Evolutionary conservation across 1,139 yeast genomes (phyloP).

Genomic region (Candida anutae): DNA sequence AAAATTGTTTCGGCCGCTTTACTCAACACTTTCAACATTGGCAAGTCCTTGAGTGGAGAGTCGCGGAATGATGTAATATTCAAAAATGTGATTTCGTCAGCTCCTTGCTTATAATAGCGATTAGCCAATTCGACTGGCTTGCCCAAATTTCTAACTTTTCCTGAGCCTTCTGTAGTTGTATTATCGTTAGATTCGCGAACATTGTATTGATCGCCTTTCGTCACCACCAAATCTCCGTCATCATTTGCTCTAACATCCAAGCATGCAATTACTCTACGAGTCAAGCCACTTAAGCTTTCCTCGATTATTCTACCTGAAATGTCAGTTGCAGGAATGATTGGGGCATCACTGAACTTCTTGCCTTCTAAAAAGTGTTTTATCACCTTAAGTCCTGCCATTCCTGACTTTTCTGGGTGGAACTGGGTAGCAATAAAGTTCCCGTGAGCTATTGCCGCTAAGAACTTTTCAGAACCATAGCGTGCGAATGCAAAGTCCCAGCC

Average conservation of each 20-base stretch:
- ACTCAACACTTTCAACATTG: slow-evolving; percentile 85
- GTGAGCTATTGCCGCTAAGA: slow-evolving; percentile 74
- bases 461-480: slow-evolving; percentile 69
- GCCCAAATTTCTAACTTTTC: slow-evolving; percentile 78
- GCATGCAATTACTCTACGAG: slow-evolving; percentile 91
- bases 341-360: slow-evolving; percentile 20
- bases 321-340: slow-evolving; percentile 9
- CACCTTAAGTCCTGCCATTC: slow-evolving; percentile 76
- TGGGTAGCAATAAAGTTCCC: slow-evolving; percentile 89
- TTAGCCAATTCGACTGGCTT: slow-evolving; percentile 94
- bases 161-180: slow-evolving; percentile 9
- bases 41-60: slow-evolving; percentile 84
- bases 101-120: slow-evolving; percentile 85
- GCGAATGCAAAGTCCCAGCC: slow-evolving; percentile 82
- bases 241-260: slow-evolving; percentile 94
- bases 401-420: slow-evolving; percentile 96
- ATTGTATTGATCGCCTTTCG: slow-evolving; percentile 97
- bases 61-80: slow-evolving; percentile 93
- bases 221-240: slow-evolving; percentile 88
- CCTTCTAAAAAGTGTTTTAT: slow-evolving; percentile 65
- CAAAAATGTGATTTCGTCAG: slow-evolving; percentile 90
- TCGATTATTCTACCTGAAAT: slow-evolving; percentile 20
- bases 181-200: slow-evolving; percentile 59
- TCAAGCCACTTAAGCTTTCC: slow-evolving; percentile 58
- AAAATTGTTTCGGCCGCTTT: slow-evolving; percentile 83